Base-by-base conservation (phyloP, 208 protist genomes). In the Lotmaria passim region DNA sequence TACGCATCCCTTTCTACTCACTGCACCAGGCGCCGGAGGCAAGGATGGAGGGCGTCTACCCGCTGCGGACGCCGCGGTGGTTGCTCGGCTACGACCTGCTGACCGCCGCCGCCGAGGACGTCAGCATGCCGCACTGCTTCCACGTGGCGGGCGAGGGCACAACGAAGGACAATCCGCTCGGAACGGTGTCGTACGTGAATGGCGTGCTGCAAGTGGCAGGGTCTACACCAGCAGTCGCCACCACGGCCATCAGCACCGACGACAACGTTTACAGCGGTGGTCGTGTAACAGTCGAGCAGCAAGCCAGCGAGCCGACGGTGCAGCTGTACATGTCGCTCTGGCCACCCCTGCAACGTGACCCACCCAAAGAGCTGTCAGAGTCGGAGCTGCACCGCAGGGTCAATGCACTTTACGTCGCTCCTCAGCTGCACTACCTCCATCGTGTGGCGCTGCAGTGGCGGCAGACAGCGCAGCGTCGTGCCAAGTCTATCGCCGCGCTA, bases 291-390 rank as follows among this genome's bases (percentile, higher is more conserved):
- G n/a, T n/a, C 36, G 47, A 14, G 19, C 50, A 67, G 19, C 57
- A 61, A 15, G 52, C 44, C 59, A 65, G 28, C 38, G 63, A 69
- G 36, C 76, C 90, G 3, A 86, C 85, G 14, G 63, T 95, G 26
- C 86, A 93, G 74, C 64, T 95, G 34, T 95, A 93, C 73, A 28
- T 95, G n/a, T 83, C 90, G 21, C 83, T 95, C 43, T 91, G 83
- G 80, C 87, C 90, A 15, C 87, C 85, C 21, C 75, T 91, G 64
- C 78, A 83, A 64, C 83, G 85, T 34, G 77, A 77, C 10, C 75
- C 79, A 59, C 57, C 51, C 1, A 77, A 69, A 21, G 53, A 68
- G 46, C 64, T 82, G 28, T 79, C 70, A 57, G 56, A 70, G 21
- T 62, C 47, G 0, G 67, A 79, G 17, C 73, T 88, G 64, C 52